These are phyloP conservation scores for Ensete ventricosum DNA, from an alignment of 176 grass and related monocot genomes.

Conservation along the genomic window DNA sequence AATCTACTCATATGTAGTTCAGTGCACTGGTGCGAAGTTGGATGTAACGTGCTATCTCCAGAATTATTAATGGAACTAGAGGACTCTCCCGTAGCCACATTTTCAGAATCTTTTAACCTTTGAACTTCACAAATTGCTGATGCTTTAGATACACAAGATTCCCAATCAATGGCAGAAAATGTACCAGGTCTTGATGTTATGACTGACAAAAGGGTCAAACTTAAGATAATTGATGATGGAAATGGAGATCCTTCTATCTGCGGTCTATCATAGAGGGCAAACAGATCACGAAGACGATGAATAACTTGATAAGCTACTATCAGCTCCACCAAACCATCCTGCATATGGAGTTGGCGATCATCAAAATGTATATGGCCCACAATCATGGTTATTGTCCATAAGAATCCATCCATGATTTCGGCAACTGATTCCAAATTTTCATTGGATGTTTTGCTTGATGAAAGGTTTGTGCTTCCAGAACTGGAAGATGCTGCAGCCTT, in stretches of 20 bases:
- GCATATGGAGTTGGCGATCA: conserved; percentile 83
- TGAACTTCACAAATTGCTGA: conserved; percentile 34
- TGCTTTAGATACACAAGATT: conserved; percentile 63
- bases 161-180: conserved; percentile 81
- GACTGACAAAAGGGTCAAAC: conserved; percentile 77
- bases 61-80: conserved; percentile 27
- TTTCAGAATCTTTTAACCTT: conserved; percentile 34
- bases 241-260: conserved; percentile 98
- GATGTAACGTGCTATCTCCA: conserved; percentile 31
- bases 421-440: conserved; percentile 64
- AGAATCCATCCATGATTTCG: conserved; percentile 93
- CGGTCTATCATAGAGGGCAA: conserved; percentile 93
- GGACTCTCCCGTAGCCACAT: conserved; percentile 30
- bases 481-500: conserved; percentile 83
- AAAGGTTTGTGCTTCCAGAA: conserved; percentile 45
- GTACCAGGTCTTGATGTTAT: conserved; percentile 85
- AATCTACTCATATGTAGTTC: conserved; percentile 17
- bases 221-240: conserved; percentile 83
- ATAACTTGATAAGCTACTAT: conserved; percentile 97
- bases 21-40: conserved; percentile 6
- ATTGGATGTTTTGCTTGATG: conserved; percentile 53
- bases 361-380: conserved; percentile 63
- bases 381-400: conserved; percentile 78
- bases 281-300: conserved; percentile 86
- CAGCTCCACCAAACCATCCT: conserved; percentile 80